Base-by-base conservation (phyloP, 2,329 filamentous ascomycete species). In the Ophiostoma australiae region DNA sequence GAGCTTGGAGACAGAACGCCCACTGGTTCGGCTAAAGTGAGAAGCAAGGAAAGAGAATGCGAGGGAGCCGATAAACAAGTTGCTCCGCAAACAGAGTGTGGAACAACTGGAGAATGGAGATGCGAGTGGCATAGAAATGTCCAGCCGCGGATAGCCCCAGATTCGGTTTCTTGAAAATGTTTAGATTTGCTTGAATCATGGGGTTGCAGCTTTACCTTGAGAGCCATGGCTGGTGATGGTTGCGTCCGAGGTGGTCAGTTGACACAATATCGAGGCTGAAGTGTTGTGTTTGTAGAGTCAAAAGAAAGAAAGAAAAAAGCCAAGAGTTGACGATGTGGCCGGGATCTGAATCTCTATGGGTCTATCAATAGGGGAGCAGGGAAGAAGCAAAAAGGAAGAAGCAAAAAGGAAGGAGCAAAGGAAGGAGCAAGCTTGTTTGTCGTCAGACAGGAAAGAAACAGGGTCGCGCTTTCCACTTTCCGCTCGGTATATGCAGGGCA, bases 361-460 rank as follows among this genome's bases (percentile, higher is more conserved):
- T 41, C 11, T 41, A 15, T 41, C 39, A 15, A 41, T 41, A 41
- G 39, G 10, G 37, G 39, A 41, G 11, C 39, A 11, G 39, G 44
- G 44, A 17, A n/a, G 8, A 7, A 48, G 44, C 44, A 20, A 20
- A 48, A 48, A 8, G 44, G 44, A 48, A 48, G 58, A 27, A 63
- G 27, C 58, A 20, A 20, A 48, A 48, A 8, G 44, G 44, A 48
- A 48, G 58, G 58, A 63, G 27, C 58, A 63, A 58, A 4, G 48
- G 20, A 63, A 58, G 3, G 48, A 52, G 48, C 48, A 52, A 52
- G 23, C 52, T 58, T 58, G 52, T 58, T 41, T 41, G 52, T 58
- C 52, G 52, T 58, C 52, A 58, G 52, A 27, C 52, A 27, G 8
- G n/a, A 58, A 48, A 4, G 44, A 48, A 58, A 23, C 52, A 58